Conservation (phyloP, 257 asterid genomes). For the Primulina eburnea region DNA sequence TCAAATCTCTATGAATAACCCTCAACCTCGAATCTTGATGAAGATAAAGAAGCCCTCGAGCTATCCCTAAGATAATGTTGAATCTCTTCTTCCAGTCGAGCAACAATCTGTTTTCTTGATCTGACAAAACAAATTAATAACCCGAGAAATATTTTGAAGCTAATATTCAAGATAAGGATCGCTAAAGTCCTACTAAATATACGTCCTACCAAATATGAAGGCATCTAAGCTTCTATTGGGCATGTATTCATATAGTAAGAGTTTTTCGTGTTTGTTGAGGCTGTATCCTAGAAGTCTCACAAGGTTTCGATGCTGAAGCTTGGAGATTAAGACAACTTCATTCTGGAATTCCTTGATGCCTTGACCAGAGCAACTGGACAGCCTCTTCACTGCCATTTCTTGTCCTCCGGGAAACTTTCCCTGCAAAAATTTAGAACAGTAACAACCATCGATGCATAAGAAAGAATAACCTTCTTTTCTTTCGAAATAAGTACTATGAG, state of each 20-base stretch:
- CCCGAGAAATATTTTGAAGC: background rate
- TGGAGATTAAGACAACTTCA: constrained; percentile 41
- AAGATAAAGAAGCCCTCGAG: constrained; percentile 42
- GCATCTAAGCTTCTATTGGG: constrained; percentile 46
- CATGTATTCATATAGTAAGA: constrained; percentile 44
- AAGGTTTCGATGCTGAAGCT: constrained; percentile 50
- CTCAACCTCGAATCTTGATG: constrained; percentile 43
- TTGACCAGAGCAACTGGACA: constrained; percentile 36
- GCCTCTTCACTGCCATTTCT: constrained; percentile 47
- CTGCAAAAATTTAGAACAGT: constrained; percentile 19
- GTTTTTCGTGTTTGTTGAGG: constrained; percentile 35
- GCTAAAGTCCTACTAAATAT: constrained; percentile 1
- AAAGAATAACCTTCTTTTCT: background rate
- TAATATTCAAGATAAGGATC: background rate
- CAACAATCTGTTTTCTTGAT: constrained; percentile 22
- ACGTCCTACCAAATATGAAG: constrained; percentile 40
- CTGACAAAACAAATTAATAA: constrained; percentile 17
- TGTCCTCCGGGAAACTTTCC: constrained; percentile 40
- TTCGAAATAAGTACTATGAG: background rate
- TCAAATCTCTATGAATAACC: constrained; percentile 39
- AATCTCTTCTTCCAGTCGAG: constrained; percentile 37
- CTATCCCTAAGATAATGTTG: constrained; percentile 37
- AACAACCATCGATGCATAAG: background rate
- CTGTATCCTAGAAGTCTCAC: constrained; percentile 48
- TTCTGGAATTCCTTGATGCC: constrained; percentile 44